A percentile compares a stretch with the other conserved stretches of the same genome.
Evolutionary conservation across 2,329 filamentous ascomycete species (phyloP).

Genomic region (Cladosporium sp.): DNA sequence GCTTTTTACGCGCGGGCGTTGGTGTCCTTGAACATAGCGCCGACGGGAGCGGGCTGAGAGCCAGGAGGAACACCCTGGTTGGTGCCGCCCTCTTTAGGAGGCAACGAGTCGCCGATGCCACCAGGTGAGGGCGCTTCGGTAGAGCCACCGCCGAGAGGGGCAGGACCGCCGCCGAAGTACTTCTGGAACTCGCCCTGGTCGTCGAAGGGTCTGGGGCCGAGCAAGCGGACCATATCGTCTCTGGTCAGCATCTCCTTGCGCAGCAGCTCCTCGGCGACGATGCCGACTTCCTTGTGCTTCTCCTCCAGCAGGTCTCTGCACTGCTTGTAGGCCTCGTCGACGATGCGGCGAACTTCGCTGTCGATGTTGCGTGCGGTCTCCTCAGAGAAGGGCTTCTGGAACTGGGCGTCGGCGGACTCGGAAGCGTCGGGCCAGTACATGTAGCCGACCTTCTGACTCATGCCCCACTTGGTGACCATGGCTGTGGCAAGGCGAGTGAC

Average conservation of each 20-base stretch:
- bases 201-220: conserved; percentile 81
- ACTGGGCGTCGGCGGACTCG: conserved; percentile 19
- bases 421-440: conserved; percentile 71
- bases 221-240: conserved; percentile 87
- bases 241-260: conserved; percentile 87
- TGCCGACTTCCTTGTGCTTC: conserved; percentile 84
- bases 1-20: not conserved
- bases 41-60: conserved; percentile 2
- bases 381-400: conserved; percentile 90
- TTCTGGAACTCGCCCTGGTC: conserved; percentile 89
- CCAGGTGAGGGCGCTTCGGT: conserved; percentile 35
- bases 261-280: conserved; percentile 90
- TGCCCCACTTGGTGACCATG: conserved; percentile 99
- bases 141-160: conserved; percentile 42
- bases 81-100: conserved; percentile 16
- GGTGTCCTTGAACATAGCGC: conserved; percentile 18
- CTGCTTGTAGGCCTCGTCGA: conserved; percentile 89
- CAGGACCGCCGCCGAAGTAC: conserved; percentile 67
- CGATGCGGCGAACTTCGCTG: conserved; percentile 83
- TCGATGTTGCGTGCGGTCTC: conserved; percentile 92
- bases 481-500: conserved; percentile 92
- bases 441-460: conserved; percentile 92
- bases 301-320: conserved; percentile 80
- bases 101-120: conserved; percentile 21
- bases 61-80: conserved; percentile 14